phyloP scores from a whole-genome alignment of 257 asterid species.

The Rehmannia glutinosa region DNA sequence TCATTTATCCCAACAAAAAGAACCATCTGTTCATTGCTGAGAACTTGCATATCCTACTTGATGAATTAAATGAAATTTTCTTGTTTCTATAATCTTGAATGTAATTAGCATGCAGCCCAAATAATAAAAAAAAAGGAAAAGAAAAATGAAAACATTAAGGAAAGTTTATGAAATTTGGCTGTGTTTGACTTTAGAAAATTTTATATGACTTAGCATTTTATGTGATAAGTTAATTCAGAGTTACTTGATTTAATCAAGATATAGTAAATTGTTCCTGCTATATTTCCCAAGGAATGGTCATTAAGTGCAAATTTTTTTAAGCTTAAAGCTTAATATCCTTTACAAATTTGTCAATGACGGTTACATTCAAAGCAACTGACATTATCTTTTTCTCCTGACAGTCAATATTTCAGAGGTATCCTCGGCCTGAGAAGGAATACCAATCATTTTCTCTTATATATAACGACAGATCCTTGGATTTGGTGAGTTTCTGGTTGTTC shows the following conservation, averaged over 20 bases:
- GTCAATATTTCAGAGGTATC: constrained; percentile 85
- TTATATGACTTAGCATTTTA: too few relatives aligned
- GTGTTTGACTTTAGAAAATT: too few relatives aligned
- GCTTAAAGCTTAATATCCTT: not conserved
- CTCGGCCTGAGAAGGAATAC: constrained; percentile 96
- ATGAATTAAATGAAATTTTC: not conserved
- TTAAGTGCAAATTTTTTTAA: not conserved
- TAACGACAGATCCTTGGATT: constrained; percentile 75
- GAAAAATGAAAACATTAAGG: too few relatives aligned
- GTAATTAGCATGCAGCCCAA: not conserved
- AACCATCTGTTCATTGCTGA: not conserved
- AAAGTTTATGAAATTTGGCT: too few relatives aligned
- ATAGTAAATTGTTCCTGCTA: not conserved
- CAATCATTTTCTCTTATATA: constrained; percentile 89
- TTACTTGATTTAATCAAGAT: too few relatives aligned
- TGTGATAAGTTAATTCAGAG: too few relatives aligned
- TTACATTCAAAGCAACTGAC: constrained; percentile 15
- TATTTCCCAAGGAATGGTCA: not conserved
- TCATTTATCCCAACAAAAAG: not conserved
- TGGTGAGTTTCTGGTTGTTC: constrained; percentile 57
- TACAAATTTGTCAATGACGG: not conserved
- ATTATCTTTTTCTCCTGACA: constrained; percentile 22
- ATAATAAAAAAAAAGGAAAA: not conserved
- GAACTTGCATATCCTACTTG: not conserved
- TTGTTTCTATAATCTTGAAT: not conserved